These are phyloP conservation scores for Penicillium coprophilum DNA, from an alignment of 495 filamentous ascomycete species.

Conservation along the genomic window DNA sequence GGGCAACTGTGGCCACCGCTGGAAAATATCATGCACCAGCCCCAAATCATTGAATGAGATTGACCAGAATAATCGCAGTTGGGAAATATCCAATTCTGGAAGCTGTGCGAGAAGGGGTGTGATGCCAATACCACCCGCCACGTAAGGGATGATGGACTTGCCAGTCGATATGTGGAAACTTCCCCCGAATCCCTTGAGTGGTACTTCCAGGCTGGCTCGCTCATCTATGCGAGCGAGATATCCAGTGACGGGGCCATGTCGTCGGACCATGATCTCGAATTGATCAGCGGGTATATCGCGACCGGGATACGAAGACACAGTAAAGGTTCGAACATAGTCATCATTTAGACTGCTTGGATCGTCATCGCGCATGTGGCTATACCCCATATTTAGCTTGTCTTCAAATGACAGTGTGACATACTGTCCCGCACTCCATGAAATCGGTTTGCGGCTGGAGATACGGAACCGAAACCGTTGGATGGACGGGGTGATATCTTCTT, in stretches of 20 bases:
- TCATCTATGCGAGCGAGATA: slow-evolving; percentile 60
- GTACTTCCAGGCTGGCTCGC: slow-evolving; percentile 57
- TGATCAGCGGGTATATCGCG: slow-evolving; percentile 40
- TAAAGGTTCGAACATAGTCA: slow-evolving; percentile 80
- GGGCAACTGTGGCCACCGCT: slow-evolving; percentile 49
- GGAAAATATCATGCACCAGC: slow-evolving; percentile 60
- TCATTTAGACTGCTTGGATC: slow-evolving; percentile 78
- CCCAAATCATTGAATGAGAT: slow-evolving; percentile 59
- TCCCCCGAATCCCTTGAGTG: slow-evolving; percentile 71
- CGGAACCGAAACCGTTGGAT: slow-evolving; percentile 64
- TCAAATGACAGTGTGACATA: slow-evolving; percentile 72
- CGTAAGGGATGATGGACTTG: slow-evolving; percentile 46
- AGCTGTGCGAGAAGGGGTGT: slow-evolving; percentile 72
- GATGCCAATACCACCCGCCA: slow-evolving; percentile 79
- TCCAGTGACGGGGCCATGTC: slow-evolving; percentile 64
- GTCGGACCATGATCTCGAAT: slow-evolving; percentile 70
- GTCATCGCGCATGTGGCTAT: slow-evolving; percentile 76
- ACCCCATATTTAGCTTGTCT: slow-evolving; percentile 65
- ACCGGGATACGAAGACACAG: slow-evolving; percentile 60
- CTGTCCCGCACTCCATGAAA: slow-evolving; percentile 64
- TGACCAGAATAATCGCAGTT: slow-evolving; percentile 64
- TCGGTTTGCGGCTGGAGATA: slow-evolving; percentile 44
- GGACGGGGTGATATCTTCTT: slow-evolving; percentile 59
- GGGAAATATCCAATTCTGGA: slow-evolving; percentile 40
- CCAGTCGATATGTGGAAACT: slow-evolving; percentile 55